phyloP scores from a whole-genome alignment of 176 grass and related monocot species.

The Eremochloa ophiuroides region DNA sequence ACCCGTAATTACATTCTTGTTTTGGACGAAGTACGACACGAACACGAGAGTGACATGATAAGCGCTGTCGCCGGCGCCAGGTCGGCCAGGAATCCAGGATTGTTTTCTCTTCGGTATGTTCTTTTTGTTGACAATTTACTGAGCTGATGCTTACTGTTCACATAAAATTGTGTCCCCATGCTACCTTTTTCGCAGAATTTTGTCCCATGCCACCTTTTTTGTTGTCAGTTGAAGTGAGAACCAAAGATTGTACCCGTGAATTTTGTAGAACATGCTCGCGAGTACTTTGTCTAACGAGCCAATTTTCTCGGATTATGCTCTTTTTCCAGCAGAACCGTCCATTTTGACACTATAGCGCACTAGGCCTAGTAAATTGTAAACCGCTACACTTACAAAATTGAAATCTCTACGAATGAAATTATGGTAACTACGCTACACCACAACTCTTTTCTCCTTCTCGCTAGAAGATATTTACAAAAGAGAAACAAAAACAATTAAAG shows the following conservation, averaged over 20 bases:
- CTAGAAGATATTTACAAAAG: constrained; percentile 51
- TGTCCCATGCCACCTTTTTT: background rate
- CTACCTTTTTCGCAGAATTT: too few species aligned
- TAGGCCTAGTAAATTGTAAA: constrained; percentile 14
- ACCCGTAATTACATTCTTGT: too few species aligned
- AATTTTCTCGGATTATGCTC: background rate
- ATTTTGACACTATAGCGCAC: constrained; percentile 12
- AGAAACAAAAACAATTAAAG: background rate
- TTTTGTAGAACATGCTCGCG: background rate
- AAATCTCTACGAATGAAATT: constrained; percentile 30
- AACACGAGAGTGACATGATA: too few species aligned
- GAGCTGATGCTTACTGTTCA: too few species aligned
- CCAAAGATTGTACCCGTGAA: too few species aligned
- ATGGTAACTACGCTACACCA: constrained; percentile 32
- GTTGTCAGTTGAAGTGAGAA: background rate
- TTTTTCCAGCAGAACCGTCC: background rate
- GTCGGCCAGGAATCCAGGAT: too few species aligned
- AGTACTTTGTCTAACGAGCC: background rate
- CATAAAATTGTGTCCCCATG: too few species aligned
- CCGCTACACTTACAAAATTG: constrained; percentile 37
- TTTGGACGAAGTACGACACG: too few species aligned
- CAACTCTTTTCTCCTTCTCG: background rate
- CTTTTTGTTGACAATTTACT: too few species aligned
- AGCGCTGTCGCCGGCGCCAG: too few species aligned
- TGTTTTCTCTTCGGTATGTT: too few species aligned